Base-by-base conservation (phyloP, 805 yeast genomes). In the Zygoascus bituminiphila region DNA sequence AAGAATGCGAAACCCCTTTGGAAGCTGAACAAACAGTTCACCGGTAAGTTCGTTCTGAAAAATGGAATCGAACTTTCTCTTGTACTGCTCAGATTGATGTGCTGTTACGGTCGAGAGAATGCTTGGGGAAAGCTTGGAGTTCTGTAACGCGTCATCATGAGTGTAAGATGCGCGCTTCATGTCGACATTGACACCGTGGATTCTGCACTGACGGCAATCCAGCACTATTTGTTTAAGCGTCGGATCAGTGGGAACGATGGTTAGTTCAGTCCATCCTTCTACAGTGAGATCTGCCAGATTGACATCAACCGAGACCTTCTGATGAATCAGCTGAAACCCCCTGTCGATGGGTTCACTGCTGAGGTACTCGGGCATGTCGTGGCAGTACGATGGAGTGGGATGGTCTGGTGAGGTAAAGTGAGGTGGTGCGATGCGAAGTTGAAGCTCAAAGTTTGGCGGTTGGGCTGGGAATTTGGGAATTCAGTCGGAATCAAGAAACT, bases 241-340 rank as follows among this genome's bases (percentile, higher is more conserved):
- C 19, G 80, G 68, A 45, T 80, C 77, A 14, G 78, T 68, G 0
- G 98, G 97, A 15, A 85, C 72, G 2, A 89, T 71, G 1, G 93
- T 83, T 26, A 93, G 67, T 60, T 89, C 97, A 0, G 97, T 88
- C 55, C 77, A 74, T 14, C 98, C 98, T 0, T 59, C 61, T 5
- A 88, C 67, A 19, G 68, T 58, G 52, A 76, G 73, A 15, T 72
- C 69, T n/a, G 79, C 74, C 39, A 89, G 68, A 62, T 88, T 95
- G 3, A 91, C 78, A 61, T 89, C 95, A 17, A 91, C 66, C 22
- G 77, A 74, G 12, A 91, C 84, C 55, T 84, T 76, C 64, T 91
- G 97, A 63, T 88, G 95, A 4, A 91, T 88, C 20, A 91, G 76
- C 57, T 76, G 80, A 62, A 85, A 79, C 42, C 70, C 68, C 2